A percentile compares a stretch with the other conserved stretches of the same genome.
These are phyloP conservation scores for Amanita rubescens DNA, from an alignment of 768 basidiomycete genomes.

Conservation along the genomic window DNA sequence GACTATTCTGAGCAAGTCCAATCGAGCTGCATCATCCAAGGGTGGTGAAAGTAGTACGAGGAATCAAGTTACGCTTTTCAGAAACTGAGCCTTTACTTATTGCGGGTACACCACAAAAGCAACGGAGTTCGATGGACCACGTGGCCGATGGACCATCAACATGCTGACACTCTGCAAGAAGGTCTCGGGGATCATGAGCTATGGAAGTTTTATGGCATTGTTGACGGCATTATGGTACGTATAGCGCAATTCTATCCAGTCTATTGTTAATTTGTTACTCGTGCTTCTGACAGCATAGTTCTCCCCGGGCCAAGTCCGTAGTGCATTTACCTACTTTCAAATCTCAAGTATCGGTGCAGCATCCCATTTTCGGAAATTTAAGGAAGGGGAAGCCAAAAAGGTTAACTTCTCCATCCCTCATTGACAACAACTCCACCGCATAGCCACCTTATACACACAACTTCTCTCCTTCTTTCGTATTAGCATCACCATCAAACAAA, in stretches of 20 bases:
- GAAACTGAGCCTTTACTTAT: fast-evolving
- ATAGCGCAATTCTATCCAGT: not conserved
- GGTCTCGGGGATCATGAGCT: not conserved
- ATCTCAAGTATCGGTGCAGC: conserved; percentile 12
- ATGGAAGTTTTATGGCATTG: not conserved
- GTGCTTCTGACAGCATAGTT: not conserved
- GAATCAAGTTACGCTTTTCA: not conserved
- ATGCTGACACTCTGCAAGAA: not conserved
- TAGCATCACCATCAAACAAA: too few species aligned
- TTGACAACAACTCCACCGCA: too few species aligned
- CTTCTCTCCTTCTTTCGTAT: too few species aligned
- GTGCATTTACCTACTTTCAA: conserved; percentile 22
- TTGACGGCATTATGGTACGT: conserved; percentile 21
- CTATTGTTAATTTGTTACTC: not conserved
- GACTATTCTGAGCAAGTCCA: not conserved
- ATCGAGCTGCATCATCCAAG: not conserved
- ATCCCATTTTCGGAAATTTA: conserved; percentile 14
- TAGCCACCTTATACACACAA: too few species aligned
- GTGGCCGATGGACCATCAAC: not conserved
- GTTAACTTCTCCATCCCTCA: too few species aligned
- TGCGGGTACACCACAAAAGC: not conserved
- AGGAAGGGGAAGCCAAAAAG: too few species aligned
- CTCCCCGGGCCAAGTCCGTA: conserved; percentile 14
- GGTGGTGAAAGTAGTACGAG: not conserved
- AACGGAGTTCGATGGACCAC: not conserved